phyloP scores from a whole-genome alignment of 208 protist genomes.

The Sergeia podlipaevii region DNA sequence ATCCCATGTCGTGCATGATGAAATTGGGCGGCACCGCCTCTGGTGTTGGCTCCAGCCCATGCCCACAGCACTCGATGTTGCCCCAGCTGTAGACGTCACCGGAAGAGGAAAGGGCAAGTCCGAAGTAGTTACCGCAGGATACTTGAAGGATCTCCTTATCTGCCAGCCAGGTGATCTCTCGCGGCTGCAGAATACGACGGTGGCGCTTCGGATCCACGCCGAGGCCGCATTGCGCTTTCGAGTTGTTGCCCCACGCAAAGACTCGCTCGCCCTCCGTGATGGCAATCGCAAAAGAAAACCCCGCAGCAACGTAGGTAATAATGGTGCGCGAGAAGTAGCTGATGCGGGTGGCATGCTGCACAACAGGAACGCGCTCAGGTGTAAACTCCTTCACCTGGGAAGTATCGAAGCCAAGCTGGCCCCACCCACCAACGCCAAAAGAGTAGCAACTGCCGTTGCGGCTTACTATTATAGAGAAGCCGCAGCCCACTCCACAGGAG shows the following conservation, averaged over 20 bases:
- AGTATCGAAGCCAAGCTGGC: constrained; percentile 68
- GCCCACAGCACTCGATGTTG: constrained; percentile 74
- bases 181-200: constrained; percentile 45
- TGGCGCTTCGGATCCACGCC: constrained; percentile 56
- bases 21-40: constrained; percentile 42
- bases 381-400: constrained; percentile 37
- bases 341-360: constrained; percentile 57
- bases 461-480: constrained; percentile 74
- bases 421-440: constrained; percentile 74
- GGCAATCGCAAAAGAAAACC: constrained; percentile 54
- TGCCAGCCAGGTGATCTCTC: constrained; percentile 61
- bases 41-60: constrained; percentile 44
- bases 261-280: constrained; percentile 72
- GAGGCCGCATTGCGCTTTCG: constrained; percentile 73
- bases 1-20: constrained; percentile 40
- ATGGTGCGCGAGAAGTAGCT: constrained; percentile 50
- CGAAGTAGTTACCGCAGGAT: constrained; percentile 78
- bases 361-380: constrained; percentile 57
- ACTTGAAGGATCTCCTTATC: constrained; percentile 82
- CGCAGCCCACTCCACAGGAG: constrained; percentile 52
- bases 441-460: constrained; percentile 60
- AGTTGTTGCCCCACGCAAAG: constrained; percentile 83
- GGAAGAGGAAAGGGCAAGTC: constrained; percentile 51
- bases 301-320: constrained; percentile 48
- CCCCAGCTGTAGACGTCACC: constrained; percentile 84